Evolutionary conservation across 805 yeast species (phyloP).

Genomic region (Lachancea fermentati): DNA sequence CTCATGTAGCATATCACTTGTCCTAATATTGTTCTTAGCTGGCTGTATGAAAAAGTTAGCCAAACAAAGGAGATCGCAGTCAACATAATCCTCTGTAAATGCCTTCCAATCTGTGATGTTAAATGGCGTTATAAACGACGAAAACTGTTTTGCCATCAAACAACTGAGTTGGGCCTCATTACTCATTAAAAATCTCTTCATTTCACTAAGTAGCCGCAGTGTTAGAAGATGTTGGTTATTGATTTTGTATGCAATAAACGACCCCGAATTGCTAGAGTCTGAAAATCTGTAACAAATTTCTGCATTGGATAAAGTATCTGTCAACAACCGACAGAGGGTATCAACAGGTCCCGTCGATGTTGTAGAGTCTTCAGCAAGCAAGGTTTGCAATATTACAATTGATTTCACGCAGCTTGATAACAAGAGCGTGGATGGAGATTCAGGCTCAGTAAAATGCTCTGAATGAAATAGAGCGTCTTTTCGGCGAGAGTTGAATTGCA

Average conservation of each 20-base stretch:
- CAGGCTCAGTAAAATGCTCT: neutral
- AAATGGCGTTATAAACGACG: neutral
- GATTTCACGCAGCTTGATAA: constrained; percentile 17
- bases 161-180: neutral
- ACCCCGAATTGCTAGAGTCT: constrained; percentile 38
- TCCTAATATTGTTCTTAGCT: neutral
- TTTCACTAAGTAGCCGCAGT: constrained; percentile 45
- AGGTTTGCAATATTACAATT: constrained; percentile 17
- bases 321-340: constrained; percentile 34
- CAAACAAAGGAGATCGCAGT: neutral
- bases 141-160: too few relatives aligned
- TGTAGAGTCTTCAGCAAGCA: constrained; percentile 5
- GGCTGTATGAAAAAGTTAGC: neutral
- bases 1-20: constrained; percentile 12
- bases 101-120: neutral
- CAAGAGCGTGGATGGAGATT: neutral
- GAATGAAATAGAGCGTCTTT: constrained; percentile 9
- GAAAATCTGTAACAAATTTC: constrained; percentile 59
- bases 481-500: constrained; percentile 7
- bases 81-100: neutral
- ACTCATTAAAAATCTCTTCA: constrained; percentile 14
- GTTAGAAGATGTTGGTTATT: constrained; percentile 57
- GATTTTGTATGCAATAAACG: constrained; percentile 48
- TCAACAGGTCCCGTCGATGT: constrained; percentile 14
- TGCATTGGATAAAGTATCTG: constrained; percentile 54